Base-by-base conservation (phyloP, 2,329 filamentous ascomycete genomes). In the Ceratocystis cacaofunesta region DNA sequence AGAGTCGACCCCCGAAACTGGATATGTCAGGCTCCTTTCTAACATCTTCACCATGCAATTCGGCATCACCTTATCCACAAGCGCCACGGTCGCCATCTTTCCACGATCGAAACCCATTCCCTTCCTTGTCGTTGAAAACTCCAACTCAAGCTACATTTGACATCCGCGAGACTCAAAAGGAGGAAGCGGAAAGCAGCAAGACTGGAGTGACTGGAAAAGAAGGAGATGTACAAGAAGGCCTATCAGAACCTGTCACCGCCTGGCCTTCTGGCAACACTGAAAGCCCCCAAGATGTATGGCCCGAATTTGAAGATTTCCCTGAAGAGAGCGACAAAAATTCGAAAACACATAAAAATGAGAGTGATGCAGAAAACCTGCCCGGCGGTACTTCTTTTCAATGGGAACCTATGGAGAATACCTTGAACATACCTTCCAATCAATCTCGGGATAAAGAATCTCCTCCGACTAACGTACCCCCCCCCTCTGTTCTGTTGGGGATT, bases 401-500 rank as follows among this genome's bases (percentile, higher is more conserved):
- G 81, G 77, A 80, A 41, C 72, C 77, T 1, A 75, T 74, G 52
- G 77, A 78, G 50, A 69, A 69, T 15, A 58, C 41, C 1, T 36
- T 55, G 48, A 60, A 60, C 5, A 60, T 58, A 10, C 19, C 36
- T 8, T 12, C 10, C 19, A 30, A 36, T 25, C 55, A 61, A 17
- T 19, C 22, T 17, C 52, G 28, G n/a, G 41, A 48, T 32, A 72
- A 73, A 48, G 72, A 74, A 4, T 76, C 79, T 28, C 88, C 90
- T 5, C 91, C 91, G 4, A 90, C 85, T 19, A 96, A 96, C 71
- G 85, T 96, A 6, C 92, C 92, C 8, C 92, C 92, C 3, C 92
- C 92, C 0, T 89, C 89, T 0, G 81, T 95, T 22, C 78, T 97
- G 15, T 80, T 97, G 25, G 85, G 88, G 7, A 75, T 90, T 6